Percentiles rank a stretch among this genome's conserved stretches.
These are phyloP conservation scores for Gyromitra esculenta DNA, from an alignment of 2,329 filamentous ascomycete species.

Conservation along the genomic window DNA sequence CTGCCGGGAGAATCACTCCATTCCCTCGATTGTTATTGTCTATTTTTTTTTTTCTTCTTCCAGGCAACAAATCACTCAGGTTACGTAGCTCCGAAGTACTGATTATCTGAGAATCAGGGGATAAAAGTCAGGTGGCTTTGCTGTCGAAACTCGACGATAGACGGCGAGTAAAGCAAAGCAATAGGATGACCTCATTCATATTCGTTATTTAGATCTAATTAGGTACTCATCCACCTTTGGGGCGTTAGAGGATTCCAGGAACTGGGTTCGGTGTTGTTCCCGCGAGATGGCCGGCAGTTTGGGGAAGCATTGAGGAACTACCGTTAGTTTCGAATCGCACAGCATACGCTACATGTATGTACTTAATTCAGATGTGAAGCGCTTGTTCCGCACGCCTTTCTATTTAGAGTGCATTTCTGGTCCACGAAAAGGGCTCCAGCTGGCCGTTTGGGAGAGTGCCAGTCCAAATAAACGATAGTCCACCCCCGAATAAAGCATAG, in stretches of 20 bases:
- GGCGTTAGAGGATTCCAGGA: slow-evolving; percentile 1
- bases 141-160: neutral
- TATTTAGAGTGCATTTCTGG: neutral
- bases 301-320: neutral
- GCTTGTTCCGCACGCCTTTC: slow-evolving; percentile 6
- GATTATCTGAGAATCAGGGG: slow-evolving; percentile 15
- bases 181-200: slow-evolving; percentile 28
- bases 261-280: slow-evolving; percentile 6
- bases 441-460: neutral
- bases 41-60: slow-evolving; percentile 15
- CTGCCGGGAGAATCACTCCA: slow-evolving; percentile 19
- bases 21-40: neutral
- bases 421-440: neutral
- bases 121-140: slow-evolving; percentile 13
- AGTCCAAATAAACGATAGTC: neutral
- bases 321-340: slow-evolving; percentile 5
- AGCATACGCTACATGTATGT: neutral
- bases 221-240: slow-evolving; percentile 1
- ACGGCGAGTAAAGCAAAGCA: slow-evolving; percentile 1
- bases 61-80: slow-evolving; percentile 17
- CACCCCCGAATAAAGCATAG: neutral
- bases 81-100: slow-evolving; percentile 3
- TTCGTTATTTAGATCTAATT: neutral
- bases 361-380: neutral
- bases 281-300: slow-evolving; percentile 18